Evolutionary conservation across 129 eudicot species (phyloP).

Genomic region (Pseudognaphalium luteoalbum): DNA sequence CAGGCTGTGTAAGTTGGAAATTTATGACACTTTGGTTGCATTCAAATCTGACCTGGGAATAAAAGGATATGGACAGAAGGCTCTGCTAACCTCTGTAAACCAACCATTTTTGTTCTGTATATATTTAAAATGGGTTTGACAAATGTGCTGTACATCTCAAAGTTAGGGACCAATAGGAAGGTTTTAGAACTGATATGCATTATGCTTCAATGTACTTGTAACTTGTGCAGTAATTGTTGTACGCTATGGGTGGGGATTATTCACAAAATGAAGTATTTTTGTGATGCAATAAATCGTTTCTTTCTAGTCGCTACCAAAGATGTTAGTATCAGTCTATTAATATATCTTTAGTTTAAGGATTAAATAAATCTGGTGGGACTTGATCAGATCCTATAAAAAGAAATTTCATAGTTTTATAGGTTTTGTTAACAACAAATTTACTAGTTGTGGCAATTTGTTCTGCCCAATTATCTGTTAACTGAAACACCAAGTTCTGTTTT

Average conservation of each 20-base stretch:
- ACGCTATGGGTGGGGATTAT: neutral
- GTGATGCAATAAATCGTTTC: no score
- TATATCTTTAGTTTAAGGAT: no score
- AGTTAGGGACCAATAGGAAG: neutral
- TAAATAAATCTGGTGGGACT: no score
- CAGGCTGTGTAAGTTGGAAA: constrained; percentile 37
- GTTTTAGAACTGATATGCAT: neutral
- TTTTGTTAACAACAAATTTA: no score
- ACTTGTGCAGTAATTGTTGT: constrained; percentile 4
- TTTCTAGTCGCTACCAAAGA: neutral
- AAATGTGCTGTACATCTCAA: neutral
- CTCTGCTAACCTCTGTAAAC: constrained; percentile 2
- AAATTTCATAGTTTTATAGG: no score
- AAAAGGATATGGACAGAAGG: constrained; percentile 35
- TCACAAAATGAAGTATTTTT: no score
- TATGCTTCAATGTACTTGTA: constrained; percentile 9
- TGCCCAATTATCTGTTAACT: no score
- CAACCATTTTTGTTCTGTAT: neutral
- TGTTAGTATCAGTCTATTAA: neutral
- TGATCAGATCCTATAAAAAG: no score
- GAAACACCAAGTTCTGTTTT: no score
- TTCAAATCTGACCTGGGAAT: constrained; percentile 32
- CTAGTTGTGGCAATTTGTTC: no score
- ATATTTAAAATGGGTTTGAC: no score
- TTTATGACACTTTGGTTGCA: constrained; percentile 44